A percentile compares a stretch with the other conserved stretches of the same genome.
phyloP scores from a whole-genome alignment of 345 rosid species.

The Bretschneidera sinensis region DNA sequence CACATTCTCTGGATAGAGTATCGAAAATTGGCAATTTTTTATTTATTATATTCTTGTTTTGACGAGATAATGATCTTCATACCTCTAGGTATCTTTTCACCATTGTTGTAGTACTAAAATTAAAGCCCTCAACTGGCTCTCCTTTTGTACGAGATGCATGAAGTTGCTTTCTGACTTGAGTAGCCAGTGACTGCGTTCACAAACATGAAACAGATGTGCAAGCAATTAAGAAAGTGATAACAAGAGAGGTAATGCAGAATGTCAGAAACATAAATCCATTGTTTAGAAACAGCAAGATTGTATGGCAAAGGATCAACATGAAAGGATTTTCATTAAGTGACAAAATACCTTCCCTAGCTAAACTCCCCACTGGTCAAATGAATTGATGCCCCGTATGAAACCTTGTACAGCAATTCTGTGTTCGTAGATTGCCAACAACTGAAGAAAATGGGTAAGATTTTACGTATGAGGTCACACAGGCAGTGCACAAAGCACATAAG shows the following conservation, averaged over 20 bases:
- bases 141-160: conserved; percentile 65
- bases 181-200: conserved; percentile 62
- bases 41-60: not conserved
- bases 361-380: conserved; percentile 99
- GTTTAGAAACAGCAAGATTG: no score
- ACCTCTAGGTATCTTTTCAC: conserved; percentile 77
- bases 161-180: conserved; percentile 89
- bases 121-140: conserved; percentile 69
- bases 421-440: conserved; percentile 89
- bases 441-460: conserved; percentile 17
- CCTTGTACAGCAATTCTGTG: conserved; percentile 97
- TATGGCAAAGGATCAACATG: not conserved
- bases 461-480: not conserved
- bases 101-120: conserved; percentile 72
- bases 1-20: not conserved
- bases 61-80: conserved; percentile 4
- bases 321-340: not conserved
- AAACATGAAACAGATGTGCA: not conserved
- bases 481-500: not conserved
- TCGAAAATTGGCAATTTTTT: not conserved
- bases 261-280: no score
- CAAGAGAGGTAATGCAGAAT: not conserved
- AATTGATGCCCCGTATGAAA: conserved; percentile 92
- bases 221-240: not conserved
- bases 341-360: conserved; percentile 90